Percentiles rank a stretch among this genome's conserved stretches.
These are phyloP conservation scores for Malus hybrid DNA, from an alignment of 331 rosid species.

Conservation along the genomic window DNA sequence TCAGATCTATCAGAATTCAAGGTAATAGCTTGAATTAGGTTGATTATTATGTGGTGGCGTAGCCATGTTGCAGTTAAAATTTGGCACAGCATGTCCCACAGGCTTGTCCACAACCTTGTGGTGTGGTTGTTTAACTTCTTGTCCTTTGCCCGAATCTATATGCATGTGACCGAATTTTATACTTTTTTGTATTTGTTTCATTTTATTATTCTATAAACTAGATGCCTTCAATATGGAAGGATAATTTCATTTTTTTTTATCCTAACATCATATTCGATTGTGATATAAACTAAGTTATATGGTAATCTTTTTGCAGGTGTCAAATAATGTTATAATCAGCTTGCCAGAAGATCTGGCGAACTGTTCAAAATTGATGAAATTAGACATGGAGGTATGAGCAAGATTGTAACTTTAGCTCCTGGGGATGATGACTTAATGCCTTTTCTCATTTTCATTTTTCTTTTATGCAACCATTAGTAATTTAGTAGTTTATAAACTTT, in stretches of 20 bases:
- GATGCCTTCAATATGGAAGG: background rate
- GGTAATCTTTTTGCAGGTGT: constrained; percentile 48
- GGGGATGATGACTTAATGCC: background rate
- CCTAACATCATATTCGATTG: background rate
- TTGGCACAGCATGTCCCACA: background rate
- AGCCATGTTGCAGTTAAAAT: background rate
- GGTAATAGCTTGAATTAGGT: constrained; percentile 39
- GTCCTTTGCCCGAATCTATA: background rate
- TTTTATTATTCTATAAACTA: background rate
- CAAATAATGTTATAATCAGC: constrained; percentile 62
- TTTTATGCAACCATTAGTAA: background rate
- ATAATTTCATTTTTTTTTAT: background rate
- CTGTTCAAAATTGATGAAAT: constrained; percentile 75
- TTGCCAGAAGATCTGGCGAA: constrained; percentile 74
- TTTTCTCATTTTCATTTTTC: background rate
- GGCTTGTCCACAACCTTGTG: no score
- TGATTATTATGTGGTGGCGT: background rate
- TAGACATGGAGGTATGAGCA: constrained; percentile 74
- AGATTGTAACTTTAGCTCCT: constrained; percentile 11
- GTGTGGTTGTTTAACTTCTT: background rate
- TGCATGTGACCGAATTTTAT: background rate
- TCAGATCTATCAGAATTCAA: constrained; percentile 62
- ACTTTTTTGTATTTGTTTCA: background rate
- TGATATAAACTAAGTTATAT: constrained; percentile 7
- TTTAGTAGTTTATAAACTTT: background rate